Evolutionary conservation across 192 early-diverging fungal species (phyloP).

Genomic region (Coemansia sp.): DNA sequence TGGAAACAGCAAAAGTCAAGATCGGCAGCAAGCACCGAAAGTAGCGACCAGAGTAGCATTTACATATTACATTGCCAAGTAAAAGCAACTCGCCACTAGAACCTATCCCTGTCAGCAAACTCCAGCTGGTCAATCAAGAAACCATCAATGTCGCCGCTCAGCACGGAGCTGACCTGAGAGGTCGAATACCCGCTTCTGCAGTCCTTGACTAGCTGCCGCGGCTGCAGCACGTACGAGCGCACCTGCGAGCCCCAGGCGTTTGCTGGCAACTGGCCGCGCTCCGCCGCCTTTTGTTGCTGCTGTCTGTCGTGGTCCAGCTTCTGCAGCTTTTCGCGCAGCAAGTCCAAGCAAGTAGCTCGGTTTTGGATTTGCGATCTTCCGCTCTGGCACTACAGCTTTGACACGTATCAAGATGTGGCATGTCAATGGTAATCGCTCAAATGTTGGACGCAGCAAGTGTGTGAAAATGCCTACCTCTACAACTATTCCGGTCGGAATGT

Average conservation of each 20-base stretch:
- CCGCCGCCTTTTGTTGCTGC: conserved; percentile 25
- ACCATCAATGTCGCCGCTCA: conserved; percentile 59
- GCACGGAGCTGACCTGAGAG: conserved; percentile 50
- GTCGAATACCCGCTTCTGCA: conserved; percentile 54
- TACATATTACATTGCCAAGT: neutral
- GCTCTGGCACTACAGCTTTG: conserved; percentile 8
- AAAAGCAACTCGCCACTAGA: neutral
- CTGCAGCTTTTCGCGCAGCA: conserved; percentile 72
- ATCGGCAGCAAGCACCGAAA: neutral
- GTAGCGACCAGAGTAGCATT: neutral
- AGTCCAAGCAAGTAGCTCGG: conserved; percentile 74
- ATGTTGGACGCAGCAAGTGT: neutral
- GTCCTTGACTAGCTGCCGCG: conserved; percentile 69
- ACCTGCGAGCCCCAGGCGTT: conserved; percentile 66
- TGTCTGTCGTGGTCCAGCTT: conserved; percentile 60
- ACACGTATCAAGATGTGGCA: neutral
- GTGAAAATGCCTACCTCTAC: conserved; percentile 44
- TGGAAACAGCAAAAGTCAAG: conserved; percentile 31
- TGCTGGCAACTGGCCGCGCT: conserved; percentile 20
- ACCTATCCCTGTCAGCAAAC: neutral
- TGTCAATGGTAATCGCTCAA: neutral
- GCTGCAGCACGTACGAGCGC: conserved; percentile 63
- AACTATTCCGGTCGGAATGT: conserved; percentile 80
- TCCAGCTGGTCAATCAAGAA: conserved; percentile 9
- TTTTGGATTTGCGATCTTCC: conserved; percentile 58